phyloP scores from a whole-genome alignment of 352 stramenopile species.

The Globisporangium middletonii region DNA sequence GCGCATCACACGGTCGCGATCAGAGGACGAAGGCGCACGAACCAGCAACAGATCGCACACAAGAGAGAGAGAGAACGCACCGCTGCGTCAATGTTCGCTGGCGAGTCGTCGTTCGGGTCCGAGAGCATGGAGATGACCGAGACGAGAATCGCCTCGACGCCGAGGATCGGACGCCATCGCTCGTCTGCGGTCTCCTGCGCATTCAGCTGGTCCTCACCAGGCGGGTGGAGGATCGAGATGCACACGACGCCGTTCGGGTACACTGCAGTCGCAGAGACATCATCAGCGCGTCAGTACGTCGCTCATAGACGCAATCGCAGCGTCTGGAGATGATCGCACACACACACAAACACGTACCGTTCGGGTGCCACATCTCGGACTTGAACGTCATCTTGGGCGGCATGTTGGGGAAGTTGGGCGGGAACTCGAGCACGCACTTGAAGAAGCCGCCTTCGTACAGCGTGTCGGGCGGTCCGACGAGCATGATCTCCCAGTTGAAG shows the following conservation, averaged over 20 bases:
- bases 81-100: conserved; percentile 99
- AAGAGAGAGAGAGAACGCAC: conserved; percentile 48
- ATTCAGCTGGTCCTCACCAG: conserved; percentile 98
- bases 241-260: conserved; percentile 98
- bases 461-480: conserved; percentile 94
- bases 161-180: conserved; percentile 97
- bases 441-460: conserved; percentile 98
- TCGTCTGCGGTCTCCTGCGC: conserved; percentile 97
- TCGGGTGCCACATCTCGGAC: conserved; percentile 99
- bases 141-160: conserved; percentile 93
- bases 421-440: conserved; percentile 96
- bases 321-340: background rate
- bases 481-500: conserved; percentile 98
- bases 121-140: conserved; percentile 99
- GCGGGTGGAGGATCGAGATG: conserved; percentile 99
- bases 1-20: background rate
- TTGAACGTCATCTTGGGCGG: conserved; percentile 98
- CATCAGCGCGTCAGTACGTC: background rate
- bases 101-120: conserved; percentile 99
- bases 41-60: background rate
- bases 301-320: background rate
- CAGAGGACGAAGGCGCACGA: background rate
- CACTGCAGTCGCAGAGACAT: conserved; percentile 48
- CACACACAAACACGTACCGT: conserved; percentile 56
- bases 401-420: conserved; percentile 98